These are phyloP conservation scores for Ensete glaucum DNA, from an alignment of 176 grass and related monocot species.

Conservation along the genomic window DNA sequence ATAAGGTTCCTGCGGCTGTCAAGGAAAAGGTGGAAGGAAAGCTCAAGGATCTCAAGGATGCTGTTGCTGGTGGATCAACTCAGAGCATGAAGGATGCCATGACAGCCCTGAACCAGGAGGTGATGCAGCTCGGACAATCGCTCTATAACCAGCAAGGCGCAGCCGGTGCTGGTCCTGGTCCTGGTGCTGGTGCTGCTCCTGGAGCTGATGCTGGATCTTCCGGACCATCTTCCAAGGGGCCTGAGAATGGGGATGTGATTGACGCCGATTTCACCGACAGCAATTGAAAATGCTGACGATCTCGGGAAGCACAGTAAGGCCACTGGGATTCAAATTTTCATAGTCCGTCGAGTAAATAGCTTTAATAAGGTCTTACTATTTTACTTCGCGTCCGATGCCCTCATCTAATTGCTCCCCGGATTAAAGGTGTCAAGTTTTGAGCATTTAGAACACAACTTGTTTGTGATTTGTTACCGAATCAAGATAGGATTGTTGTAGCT, in stretches of 20 bases:
- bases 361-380: too few species aligned
- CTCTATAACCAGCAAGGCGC: constrained; percentile 78
- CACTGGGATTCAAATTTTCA: background rate
- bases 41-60: constrained; percentile 79
- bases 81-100: constrained; percentile 84
- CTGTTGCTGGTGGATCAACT: constrained; percentile 64
- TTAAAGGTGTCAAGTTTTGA: too few species aligned
- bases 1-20: constrained; percentile 72
- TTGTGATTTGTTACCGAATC: too few species aligned
- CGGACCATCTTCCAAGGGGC: constrained; percentile 28
- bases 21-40: constrained; percentile 82
- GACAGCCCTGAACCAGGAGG: constrained; percentile 86
- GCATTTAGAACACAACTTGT: too few species aligned
- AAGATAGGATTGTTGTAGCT: too few species aligned
- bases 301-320: background rate
- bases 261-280: constrained; percentile 92
- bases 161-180: background rate
- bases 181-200: constrained; percentile 38
- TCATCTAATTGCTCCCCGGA: too few species aligned
- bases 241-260: constrained; percentile 75
- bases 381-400: too few species aligned
- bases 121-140: constrained; percentile 88
- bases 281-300: constrained; percentile 33
- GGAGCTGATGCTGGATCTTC: constrained; percentile 37
- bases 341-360: too few species aligned